Conservation (phyloP, 495 filamentous ascomycete species). For the Aspergillus baeticus region DNA sequence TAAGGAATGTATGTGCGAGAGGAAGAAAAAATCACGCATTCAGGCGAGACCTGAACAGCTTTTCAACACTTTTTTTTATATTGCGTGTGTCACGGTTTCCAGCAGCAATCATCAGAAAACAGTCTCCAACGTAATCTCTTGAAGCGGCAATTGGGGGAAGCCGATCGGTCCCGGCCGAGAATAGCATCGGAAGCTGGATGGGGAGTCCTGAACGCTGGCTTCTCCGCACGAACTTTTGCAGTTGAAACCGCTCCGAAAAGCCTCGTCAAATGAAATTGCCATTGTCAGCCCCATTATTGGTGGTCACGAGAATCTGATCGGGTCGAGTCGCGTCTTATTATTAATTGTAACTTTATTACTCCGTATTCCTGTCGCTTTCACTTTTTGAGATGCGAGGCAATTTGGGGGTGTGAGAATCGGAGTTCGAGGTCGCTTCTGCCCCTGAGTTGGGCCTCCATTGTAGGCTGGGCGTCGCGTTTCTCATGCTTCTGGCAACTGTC, state of each 20-base stretch:
- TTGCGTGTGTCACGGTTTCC: not conserved
- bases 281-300: conserved; percentile 6
- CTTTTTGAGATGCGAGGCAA: not conserved
- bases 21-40: conserved; percentile 6
- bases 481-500: no score
- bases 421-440: no score
- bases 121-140: not conserved
- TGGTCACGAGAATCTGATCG: conserved; percentile 3
- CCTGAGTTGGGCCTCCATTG: no score
- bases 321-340: conserved; percentile 10
- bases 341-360: not conserved
- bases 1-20: not conserved
- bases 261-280: conserved; percentile 7
- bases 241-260: conserved; percentile 1
- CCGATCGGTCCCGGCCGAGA: conserved; percentile 13
- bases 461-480: no score
- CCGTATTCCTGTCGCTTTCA: not conserved
- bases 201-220: not conserved
- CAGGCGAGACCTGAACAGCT: not conserved
- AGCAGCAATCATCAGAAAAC: not conserved
- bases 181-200: conserved; percentile 3
- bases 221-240: conserved; percentile 9
- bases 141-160: not conserved
- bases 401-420: no score
- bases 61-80: conserved; percentile 1